Evolutionary conservation across 768 basidiomycete genomes (phyloP).

Genomic region (Crucibulum laeve): DNA sequence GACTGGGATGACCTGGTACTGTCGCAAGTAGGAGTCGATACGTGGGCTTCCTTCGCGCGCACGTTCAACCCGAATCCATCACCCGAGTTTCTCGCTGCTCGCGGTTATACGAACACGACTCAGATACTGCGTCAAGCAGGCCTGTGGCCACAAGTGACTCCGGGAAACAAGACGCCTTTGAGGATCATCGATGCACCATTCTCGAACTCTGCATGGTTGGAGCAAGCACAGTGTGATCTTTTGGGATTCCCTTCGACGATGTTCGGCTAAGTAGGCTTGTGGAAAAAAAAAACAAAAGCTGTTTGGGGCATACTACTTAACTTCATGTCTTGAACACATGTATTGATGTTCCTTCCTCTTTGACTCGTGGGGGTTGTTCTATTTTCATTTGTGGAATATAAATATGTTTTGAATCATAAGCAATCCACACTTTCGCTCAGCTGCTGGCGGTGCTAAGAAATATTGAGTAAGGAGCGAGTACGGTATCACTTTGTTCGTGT

Average conservation of each 20-base stretch:
- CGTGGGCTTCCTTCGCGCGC: slow-evolving; percentile 44
- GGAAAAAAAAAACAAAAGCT: no score
- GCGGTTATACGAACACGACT: slow-evolving; percentile 34
- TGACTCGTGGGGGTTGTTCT: no score
- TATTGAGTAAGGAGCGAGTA: no score
- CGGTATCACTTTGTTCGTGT: no score
- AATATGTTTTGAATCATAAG: no score
- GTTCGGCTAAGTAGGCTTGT: no score
- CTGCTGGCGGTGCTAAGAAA: no score
- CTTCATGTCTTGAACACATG: no score
- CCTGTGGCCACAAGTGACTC: slow-evolving; percentile 28
- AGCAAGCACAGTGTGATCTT: slow-evolving; percentile 33
- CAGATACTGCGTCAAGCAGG: slow-evolving; percentile 21
- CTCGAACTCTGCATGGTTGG: slow-evolving; percentile 24
- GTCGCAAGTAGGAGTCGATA: slow-evolving; percentile 37
- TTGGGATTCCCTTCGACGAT: slow-evolving; percentile 22
- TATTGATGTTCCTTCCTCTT: no score
- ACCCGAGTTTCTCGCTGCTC: slow-evolving; percentile 31
- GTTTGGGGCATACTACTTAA: no score
- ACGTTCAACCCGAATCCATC: slow-evolving; percentile 45
- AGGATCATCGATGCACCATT: slow-evolving; percentile 29
- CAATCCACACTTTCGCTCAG: no score
- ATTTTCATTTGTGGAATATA: no score
- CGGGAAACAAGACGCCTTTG: slow-evolving; percentile 20
- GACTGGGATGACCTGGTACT: slow-evolving; percentile 42